Percentiles rank a stretch among this genome's conserved stretches.
Conservation (phyloP, 2,329 filamentous ascomycete genomes). For the Lecanosticta acicola region DNA sequence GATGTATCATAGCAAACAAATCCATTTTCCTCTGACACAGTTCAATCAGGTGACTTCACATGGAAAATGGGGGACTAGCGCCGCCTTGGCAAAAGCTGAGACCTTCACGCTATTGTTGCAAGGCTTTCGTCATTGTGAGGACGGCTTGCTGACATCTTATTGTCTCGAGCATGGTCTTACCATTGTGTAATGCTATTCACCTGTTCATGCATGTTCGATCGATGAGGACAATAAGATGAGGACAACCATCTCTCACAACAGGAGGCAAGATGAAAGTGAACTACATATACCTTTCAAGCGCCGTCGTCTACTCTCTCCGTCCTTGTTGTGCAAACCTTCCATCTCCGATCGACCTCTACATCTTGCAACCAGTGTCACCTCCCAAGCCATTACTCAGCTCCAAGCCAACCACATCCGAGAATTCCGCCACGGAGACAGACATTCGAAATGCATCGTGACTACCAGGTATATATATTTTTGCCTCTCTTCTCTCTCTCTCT, state of each 20-base stretch:
- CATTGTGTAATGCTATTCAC: too few relatives aligned
- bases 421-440: too few relatives aligned
- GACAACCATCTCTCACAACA: slow-evolving; percentile 2
- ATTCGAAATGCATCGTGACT: too few relatives aligned
- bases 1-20: background rate
- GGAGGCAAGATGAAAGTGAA: background rate
- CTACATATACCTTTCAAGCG: background rate
- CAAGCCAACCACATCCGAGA: too few relatives aligned
- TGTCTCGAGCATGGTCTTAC: too few relatives aligned
- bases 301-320: too few relatives aligned
- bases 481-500: background rate
- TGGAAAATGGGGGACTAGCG: background rate
- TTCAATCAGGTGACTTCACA: background rate
- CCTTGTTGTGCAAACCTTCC: too few relatives aligned
- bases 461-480: too few relatives aligned
- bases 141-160: background rate
- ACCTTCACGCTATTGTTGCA: background rate
- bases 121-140: background rate
- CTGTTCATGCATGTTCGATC: background rate
- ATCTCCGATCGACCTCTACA: too few relatives aligned
- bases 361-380: too few relatives aligned
- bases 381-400: too few relatives aligned
- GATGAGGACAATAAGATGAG: background rate
- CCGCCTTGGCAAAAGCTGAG: background rate
- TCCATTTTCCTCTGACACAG: background rate